phyloP scores from a whole-genome alignment of 176 grass and related monocot species.

The Oryza officinalis region DNA sequence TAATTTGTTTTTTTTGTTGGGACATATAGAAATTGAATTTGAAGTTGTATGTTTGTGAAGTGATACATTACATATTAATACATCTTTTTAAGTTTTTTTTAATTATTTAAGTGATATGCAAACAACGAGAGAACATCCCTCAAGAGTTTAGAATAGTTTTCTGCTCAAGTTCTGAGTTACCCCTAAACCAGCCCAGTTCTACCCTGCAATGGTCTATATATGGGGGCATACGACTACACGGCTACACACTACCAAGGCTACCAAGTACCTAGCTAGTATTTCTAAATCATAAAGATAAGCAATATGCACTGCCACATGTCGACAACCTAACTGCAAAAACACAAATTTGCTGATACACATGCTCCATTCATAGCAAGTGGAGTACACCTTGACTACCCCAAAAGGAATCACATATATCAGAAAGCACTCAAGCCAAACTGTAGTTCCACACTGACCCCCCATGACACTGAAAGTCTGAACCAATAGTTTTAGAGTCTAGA shows the following conservation, averaged over 20 bases:
- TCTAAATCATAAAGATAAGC: neutral
- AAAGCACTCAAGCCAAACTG: neutral
- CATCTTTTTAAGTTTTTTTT: too few species aligned
- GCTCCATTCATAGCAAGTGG: slow-evolving; percentile 18
- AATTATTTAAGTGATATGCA: too few species aligned
- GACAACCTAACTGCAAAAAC: neutral
- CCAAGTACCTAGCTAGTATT: neutral
- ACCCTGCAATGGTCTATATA: neutral
- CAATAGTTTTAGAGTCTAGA: neutral
- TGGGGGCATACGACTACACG: neutral
- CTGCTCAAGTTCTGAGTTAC: too few species aligned
- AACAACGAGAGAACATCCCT: too few species aligned
- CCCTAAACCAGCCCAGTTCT: too few species aligned
- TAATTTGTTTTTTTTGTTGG: too few species aligned
- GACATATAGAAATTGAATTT: too few species aligned
- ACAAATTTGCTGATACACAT: neutral
- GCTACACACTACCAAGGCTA: neutral
- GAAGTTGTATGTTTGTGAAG: too few species aligned
- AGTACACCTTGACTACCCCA: slow-evolving; percentile 9
- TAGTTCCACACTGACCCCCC: neutral
- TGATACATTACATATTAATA: too few species aligned
- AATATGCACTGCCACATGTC: neutral
- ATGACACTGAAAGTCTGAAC: neutral
- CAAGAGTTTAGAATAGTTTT: too few species aligned
- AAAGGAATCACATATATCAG: neutral